Evolutionary conservation across 179 eudicot genomes (phyloP).

Genomic region (Beta macrorhiza): DNA sequence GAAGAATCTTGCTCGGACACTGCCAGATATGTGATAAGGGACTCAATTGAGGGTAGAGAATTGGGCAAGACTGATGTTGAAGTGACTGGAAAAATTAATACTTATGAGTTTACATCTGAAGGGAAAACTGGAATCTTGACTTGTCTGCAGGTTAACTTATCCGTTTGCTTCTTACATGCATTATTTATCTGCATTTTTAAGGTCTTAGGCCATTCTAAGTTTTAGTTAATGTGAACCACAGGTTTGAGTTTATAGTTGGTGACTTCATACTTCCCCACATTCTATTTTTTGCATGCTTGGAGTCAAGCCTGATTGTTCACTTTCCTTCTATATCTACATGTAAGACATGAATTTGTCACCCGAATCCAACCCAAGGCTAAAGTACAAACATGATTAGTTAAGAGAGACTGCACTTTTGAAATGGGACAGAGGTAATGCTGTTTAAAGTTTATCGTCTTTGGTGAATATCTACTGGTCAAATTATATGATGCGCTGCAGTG

Average conservation of each 20-base stretch:
- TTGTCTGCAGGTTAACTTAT: conserved; percentile 27
- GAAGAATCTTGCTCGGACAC: conserved; percentile 34
- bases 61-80: conserved; percentile 15
- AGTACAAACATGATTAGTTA: neutral
- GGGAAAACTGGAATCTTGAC: conserved; percentile 8
- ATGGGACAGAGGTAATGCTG: conserved; percentile 2
- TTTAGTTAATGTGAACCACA: neutral
- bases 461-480: neutral
- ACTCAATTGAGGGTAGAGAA: conserved; percentile 10
- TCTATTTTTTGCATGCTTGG: neutral
- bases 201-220: neutral
- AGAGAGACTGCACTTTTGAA: neutral
- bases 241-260: neutral
- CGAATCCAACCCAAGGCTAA: neutral
- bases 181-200: neutral
- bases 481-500: neutral
- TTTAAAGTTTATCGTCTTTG: neutral
- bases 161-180: conserved; percentile 2
- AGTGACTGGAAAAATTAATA: conserved; percentile 21
- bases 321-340: too few relatives aligned
- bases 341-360: neutral
- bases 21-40: conserved; percentile 18
- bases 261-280: neutral
- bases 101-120: conserved; percentile 16
- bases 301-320: neutral